phyloP scores from a whole-genome alignment of 495 filamentous ascomycete species.

The Aspergillus campestris region DNA sequence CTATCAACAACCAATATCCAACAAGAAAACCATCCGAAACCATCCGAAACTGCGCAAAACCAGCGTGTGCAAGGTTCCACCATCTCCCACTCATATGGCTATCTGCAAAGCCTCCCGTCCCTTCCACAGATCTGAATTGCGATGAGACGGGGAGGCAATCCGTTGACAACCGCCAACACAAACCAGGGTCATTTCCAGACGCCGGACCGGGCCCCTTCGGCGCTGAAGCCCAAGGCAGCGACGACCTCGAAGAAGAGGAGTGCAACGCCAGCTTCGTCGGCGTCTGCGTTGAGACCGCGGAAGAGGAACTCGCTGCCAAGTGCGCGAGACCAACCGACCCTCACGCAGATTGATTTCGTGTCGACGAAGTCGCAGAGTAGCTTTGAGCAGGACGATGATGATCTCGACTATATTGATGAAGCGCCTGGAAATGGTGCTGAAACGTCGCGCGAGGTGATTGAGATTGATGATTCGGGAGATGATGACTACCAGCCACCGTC shows the following conservation, averaged over 20 bases:
- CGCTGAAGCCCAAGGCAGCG: conserved; percentile 13
- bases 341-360: conserved; percentile 40
- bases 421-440: neutral
- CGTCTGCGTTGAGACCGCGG: conserved; percentile 11
- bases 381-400: conserved; percentile 18
- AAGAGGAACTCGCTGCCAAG: conserved; percentile 16
- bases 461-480: conserved; percentile 19
- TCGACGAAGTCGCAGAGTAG: conserved; percentile 12
- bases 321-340: conserved; percentile 25
- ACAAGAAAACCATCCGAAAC: no score
- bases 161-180: conserved; percentile 11
- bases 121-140: conserved; percentile 12
- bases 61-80: neutral
- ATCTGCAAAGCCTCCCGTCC: neutral
- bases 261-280: conserved; percentile 16
- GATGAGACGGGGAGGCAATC: conserved; percentile 24
- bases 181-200: conserved; percentile 17
- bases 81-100: conserved; percentile 10
- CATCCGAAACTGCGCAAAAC: no score
- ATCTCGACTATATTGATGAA: conserved; percentile 25
- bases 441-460: conserved; percentile 13
- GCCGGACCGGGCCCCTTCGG: conserved; percentile 16
- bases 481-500: conserved; percentile 19
- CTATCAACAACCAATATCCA: no score
- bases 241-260: conserved; percentile 10